Evolutionary conservation across 495 filamentous ascomycete genomes (phyloP).

Genomic region (Aspergillus wentii): DNA sequence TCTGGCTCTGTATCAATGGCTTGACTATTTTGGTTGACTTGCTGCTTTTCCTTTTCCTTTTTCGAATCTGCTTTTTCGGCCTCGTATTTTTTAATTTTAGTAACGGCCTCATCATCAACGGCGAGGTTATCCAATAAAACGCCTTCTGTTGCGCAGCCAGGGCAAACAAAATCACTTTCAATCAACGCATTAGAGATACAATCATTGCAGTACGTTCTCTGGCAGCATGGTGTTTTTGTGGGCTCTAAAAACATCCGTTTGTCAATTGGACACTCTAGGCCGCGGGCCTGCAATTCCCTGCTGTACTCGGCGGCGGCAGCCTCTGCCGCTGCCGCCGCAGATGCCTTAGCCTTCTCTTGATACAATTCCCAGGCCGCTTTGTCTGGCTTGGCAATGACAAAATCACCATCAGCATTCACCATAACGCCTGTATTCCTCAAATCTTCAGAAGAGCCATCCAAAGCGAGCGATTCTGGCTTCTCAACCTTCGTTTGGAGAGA

Average conservation of each 20-base stretch:
- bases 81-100: constrained; percentile 76
- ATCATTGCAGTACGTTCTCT: constrained; percentile 96
- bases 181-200: constrained; percentile 97
- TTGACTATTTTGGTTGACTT: constrained; percentile 18
- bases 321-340: constrained; percentile 70
- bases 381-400: constrained; percentile 90
- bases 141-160: constrained; percentile 81
- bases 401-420: constrained; percentile 96
- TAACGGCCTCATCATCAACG: constrained; percentile 68
- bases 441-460: constrained; percentile 71
- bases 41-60: constrained; percentile 58
- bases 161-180: constrained; percentile 95
- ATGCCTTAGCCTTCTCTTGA: constrained; percentile 84
- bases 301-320: constrained; percentile 65
- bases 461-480: constrained; percentile 69
- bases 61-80: constrained; percentile 59
- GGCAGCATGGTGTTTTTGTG: constrained; percentile 96
- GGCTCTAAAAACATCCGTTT: constrained; percentile 95
- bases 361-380: constrained; percentile 94
- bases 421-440: constrained; percentile 82
- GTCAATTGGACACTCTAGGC: constrained; percentile 90
- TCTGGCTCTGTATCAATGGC: constrained; percentile 26
- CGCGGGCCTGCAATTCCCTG: constrained; percentile 76
- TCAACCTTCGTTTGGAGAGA: constrained; percentile 92
- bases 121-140: constrained; percentile 89